Evolutionary conservation across 768 basidiomycete species (phyloP).

Genomic region (Leccinum uliginosum): DNA sequence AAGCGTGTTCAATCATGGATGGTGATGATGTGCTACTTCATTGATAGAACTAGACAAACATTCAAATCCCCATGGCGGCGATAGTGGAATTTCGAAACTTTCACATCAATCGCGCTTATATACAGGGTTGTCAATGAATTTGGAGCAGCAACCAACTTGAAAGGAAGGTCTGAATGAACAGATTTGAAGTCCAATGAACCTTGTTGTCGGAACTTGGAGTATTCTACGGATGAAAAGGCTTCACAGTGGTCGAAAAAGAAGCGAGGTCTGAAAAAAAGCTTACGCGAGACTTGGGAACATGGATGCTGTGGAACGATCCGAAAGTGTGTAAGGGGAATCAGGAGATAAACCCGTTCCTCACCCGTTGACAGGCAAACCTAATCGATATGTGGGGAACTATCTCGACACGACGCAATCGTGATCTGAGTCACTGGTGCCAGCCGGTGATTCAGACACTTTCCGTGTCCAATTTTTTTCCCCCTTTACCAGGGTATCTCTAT

Average conservation of each 20-base stretch:
- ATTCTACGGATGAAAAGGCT: neutral
- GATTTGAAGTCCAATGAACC: constrained; percentile 7
- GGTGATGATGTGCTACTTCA: neutral
- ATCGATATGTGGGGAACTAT: constrained; percentile 11
- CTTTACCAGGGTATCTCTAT: neutral
- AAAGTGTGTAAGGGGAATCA: constrained; percentile 3
- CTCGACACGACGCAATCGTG: constrained; percentile 4
- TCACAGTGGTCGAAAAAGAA: neutral
- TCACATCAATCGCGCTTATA: constrained; percentile 3
- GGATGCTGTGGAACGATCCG: constrained; percentile 1
- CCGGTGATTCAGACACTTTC: constrained; percentile 10
- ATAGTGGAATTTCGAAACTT: constrained; percentile 20
- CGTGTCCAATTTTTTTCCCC: constrained; percentile 13
- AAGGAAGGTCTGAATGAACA: constrained; percentile 10
- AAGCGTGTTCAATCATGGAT: neutral
- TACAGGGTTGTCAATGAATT: constrained; percentile 22
- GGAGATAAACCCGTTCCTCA: constrained; percentile 1
- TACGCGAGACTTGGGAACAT: constrained; percentile 6
- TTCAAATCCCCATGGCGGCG: constrained; percentile 23
- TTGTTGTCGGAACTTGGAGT: constrained; percentile 14
- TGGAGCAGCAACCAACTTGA: constrained; percentile 6
- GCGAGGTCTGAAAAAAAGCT: neutral
- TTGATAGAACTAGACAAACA: neutral
- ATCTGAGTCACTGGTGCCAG: neutral
- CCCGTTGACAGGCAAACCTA: constrained; percentile 5